These are phyloP conservation scores for Erigeron philadelphicus DNA, from an alignment of 140 eudicot species.

Conservation along the genomic window DNA sequence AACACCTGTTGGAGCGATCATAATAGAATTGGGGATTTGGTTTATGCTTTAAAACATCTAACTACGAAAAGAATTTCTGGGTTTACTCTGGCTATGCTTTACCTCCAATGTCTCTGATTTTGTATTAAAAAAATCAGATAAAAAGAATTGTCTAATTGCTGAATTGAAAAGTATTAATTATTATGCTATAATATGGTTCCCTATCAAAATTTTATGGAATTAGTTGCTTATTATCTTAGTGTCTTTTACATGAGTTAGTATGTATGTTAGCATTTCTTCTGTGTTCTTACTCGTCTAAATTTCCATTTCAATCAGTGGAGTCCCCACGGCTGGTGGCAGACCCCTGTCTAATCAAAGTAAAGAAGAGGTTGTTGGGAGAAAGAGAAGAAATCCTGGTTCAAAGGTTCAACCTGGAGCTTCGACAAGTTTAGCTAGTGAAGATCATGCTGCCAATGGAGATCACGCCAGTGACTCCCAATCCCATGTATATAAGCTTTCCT, in stretches of 20 bases:
- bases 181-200: too few relatives aligned
- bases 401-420: constrained; percentile 35
- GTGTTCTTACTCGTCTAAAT: background rate
- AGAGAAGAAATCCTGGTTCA: constrained; percentile 33
- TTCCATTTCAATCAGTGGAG: constrained; percentile 36
- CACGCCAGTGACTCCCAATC: constrained; percentile 27
- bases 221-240: background rate
- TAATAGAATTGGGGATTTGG: background rate
- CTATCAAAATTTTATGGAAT: too few relatives aligned
- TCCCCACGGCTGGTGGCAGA: constrained; percentile 37
- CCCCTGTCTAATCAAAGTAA: constrained; percentile 40
- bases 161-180: too few relatives aligned
- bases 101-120: too few relatives aligned
- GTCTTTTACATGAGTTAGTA: background rate
- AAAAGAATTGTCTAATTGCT: too few relatives aligned
- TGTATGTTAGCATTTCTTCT: background rate
- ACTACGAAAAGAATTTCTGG: too few relatives aligned
- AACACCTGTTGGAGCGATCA: background rate
- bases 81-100: too few relatives aligned
- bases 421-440: constrained; percentile 36
- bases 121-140: too few relatives aligned
- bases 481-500: constrained; percentile 31
- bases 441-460: constrained; percentile 31
- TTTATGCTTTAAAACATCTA: too few relatives aligned
- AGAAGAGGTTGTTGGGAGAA: constrained; percentile 31